These are phyloP conservation scores for Sclerotinia spermophila DNA, from an alignment of 2,329 filamentous ascomycete genomes.

Conservation along the genomic window DNA sequence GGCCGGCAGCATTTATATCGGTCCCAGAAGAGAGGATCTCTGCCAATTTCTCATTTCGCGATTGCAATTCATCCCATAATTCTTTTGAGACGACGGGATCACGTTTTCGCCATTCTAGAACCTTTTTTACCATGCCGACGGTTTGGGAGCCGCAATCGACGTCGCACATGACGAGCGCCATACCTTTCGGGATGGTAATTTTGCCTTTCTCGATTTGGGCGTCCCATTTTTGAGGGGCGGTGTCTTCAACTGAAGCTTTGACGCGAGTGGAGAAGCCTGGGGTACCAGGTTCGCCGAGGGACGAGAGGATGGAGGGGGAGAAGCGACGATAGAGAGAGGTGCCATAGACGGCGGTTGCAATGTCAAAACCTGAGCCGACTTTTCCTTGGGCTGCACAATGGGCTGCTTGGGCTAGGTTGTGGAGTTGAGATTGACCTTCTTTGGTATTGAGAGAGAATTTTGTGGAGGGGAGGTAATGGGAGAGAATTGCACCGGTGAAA, in stretches of 20 bases:
- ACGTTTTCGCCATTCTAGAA: conserved; percentile 73
- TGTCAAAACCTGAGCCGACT: conserved; percentile 92
- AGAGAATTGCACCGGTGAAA: conserved; percentile 71
- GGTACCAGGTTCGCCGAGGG: conserved; percentile 62
- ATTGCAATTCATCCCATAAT: conserved; percentile 74
- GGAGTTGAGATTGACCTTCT: conserved; percentile 59
- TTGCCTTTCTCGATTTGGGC: conserved; percentile 67
- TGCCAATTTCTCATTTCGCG: conserved; percentile 68
- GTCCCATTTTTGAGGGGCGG: conserved; percentile 63
- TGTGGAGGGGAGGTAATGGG: conserved; percentile 63
- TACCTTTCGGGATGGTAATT: conserved; percentile 66
- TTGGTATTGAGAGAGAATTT: conserved; percentile 56
- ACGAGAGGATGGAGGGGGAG: conserved; percentile 69
- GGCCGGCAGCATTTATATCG: conserved; percentile 43
- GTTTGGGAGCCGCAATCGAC: conserved; percentile 93
- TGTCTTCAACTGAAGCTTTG: conserved; percentile 61
- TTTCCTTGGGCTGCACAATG: conserved; percentile 97
- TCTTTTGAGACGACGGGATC: conserved; percentile 60
- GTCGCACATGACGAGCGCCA: conserved; percentile 88
- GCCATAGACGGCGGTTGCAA: conserved; percentile 88
- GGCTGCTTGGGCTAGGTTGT: conserved; percentile 90
- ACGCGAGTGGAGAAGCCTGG: conserved; percentile 65
- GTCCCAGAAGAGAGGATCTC: conserved; percentile 51
- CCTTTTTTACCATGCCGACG: conserved; percentile 91
- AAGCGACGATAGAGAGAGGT: conserved; percentile 92